These are phyloP conservation scores for Globisporangium emineosum DNA, from an alignment of 352 stramenopile species.

Conservation along the genomic window DNA sequence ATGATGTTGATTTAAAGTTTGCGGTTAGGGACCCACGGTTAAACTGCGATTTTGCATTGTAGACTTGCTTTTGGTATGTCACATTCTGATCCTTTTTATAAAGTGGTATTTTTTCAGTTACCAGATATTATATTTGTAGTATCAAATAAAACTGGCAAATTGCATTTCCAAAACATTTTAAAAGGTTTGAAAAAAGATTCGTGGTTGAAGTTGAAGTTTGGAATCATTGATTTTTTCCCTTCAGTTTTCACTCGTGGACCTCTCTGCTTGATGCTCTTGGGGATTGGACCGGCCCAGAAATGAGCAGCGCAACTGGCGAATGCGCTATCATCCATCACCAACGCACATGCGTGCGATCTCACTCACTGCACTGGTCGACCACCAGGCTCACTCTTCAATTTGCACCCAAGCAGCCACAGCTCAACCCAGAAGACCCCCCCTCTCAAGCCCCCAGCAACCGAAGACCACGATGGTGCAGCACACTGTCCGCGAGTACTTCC, in stretches of 20 bases:
- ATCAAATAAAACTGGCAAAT: not conserved
- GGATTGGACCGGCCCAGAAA: too few species aligned
- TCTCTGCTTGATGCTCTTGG: not conserved
- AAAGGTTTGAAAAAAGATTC: not conserved
- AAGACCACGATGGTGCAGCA: slow-evolving; percentile 17
- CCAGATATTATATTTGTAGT: not conserved
- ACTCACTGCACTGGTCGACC: not conserved
- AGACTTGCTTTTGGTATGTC: not conserved
- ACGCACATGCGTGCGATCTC: too few species aligned
- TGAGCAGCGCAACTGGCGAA: not conserved
- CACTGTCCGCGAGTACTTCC: slow-evolving; percentile 46
- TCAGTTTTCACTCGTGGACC: not conserved
- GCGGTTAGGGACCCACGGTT: too few species aligned
- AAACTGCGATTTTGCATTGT: too few species aligned
- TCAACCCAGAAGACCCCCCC: not conserved
- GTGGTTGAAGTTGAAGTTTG: not conserved
- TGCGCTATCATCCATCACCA: not conserved
- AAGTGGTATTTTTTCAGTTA: not conserved
- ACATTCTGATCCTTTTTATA: not conserved
- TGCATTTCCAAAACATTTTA: not conserved
- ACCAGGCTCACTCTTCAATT: slow-evolving; percentile 7
- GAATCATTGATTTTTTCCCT: not conserved
- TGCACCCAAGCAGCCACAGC: not conserved
- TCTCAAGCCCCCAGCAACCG: not conserved
- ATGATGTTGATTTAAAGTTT: too few species aligned